Base-by-base conservation (phyloP, 2,329 filamentous ascomycete species). In the Hymenotorrendiella dingleyae region DNA sequence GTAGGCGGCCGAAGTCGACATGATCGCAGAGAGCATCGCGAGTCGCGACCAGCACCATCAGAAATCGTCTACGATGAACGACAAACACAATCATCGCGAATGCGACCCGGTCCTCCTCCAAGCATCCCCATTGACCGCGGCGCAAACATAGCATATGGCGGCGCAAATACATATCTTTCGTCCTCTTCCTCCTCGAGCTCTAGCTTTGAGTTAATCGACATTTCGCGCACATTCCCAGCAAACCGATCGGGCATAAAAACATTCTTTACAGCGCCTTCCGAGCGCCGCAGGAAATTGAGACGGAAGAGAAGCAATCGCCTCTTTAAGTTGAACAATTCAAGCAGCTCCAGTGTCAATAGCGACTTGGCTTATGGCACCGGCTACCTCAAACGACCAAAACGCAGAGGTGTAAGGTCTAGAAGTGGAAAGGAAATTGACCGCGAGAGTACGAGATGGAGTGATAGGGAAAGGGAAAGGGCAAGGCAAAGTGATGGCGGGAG, bases 311-410 rank as follows among this genome's bases (percentile, higher is more conserved):
- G 60, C 40, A 63, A 62, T 20, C 71, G 77, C 45, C 71, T 83
- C 40, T 69, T 81, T 30, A 73, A 71, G 43, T 73, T 79, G 53
- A 69, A 67, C 42, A 83, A 80, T 54, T 81, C 76, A 2, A 85
- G 80, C 1, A 82, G 78, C 2, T 84, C 80, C 0, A 83, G 80
- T 1, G 69, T 84, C 42, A 79, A 84, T 60, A 77, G 74, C 16
- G 82, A 86, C 57, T 64, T 86, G 47, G 81, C 81, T 8, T 86
- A 84, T 57, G 81, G 82, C 8, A 71, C 66, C 42, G 80, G 78
- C 12, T 82, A 73, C 40, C 46, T 61, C 11, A 59, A 53, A 45
- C 42, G 50, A 16, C 50, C 52, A 12, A 61, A 55, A 40, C 47
- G 44, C 17, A 54, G 50, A 26, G 22, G 50, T 7, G 51, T 56